phyloP scores from a whole-genome alignment of 2,329 filamentous ascomycete species.

The Aspergillus sp. region DNA sequence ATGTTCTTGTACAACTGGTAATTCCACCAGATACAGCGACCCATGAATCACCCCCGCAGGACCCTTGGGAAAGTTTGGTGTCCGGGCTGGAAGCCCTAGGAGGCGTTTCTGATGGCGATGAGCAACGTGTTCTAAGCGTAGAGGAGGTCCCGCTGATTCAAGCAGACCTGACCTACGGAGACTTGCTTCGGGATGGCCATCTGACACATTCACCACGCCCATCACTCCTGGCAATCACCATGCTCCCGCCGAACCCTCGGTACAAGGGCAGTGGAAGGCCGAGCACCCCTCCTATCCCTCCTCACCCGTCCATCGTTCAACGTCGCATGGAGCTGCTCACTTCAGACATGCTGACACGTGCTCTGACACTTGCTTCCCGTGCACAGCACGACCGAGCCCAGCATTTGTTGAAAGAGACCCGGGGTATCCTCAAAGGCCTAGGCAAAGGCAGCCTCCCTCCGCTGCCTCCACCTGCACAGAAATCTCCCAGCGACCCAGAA shows the following conservation, averaged over 20 bases:
- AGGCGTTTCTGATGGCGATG: conserved; percentile 81
- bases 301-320: conserved; percentile 92
- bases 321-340: conserved; percentile 96
- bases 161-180: conserved; percentile 89
- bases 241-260: conserved; percentile 69
- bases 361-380: conserved; percentile 83
- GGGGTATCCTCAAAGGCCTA: conserved; percentile 91
- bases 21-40: conserved; percentile 82
- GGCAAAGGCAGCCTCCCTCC: conserved; percentile 93
- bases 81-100: conserved; percentile 92
- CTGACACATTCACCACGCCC: conserved; percentile 83
- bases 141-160: conserved; percentile 95
- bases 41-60: conserved; percentile 83
- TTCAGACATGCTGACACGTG: conserved; percentile 94
- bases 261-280: conserved; percentile 58
- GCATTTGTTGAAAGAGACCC: conserved; percentile 87
- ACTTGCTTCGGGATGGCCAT: conserved; percentile 85
- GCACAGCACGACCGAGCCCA: conserved; percentile 93
- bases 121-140: conserved; percentile 77
- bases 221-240: conserved; percentile 89
- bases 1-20: conserved; percentile 90
- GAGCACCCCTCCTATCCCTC: conserved; percentile 78
- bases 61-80: conserved; percentile 96
- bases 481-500: conserved; percentile 41
- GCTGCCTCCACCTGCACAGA: conserved; percentile 58